Evolutionary conservation across 805 yeast genomes (phyloP), one percentile per base, ranked within the genome.

Genomic region (Starmerella bombicola): DNA sequence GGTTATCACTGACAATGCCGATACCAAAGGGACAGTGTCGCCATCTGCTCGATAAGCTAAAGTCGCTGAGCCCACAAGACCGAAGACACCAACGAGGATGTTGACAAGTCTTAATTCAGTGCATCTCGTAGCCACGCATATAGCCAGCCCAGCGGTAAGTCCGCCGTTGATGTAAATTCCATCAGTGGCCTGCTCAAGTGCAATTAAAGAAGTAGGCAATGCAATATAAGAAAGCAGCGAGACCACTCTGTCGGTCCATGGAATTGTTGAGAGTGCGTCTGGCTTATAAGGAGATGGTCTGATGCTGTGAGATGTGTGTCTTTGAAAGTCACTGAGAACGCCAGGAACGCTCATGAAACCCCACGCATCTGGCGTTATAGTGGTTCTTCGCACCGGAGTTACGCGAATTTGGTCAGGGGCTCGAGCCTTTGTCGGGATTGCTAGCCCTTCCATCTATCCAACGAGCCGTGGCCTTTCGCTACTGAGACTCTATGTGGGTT

Each of bases 261-360:
- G 25, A 10, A 38, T 33, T 22, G 38, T 9, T 19, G 24, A 32
- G 26, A 37, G 32, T 23, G n/a, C 29, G 8, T 33, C 22, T 28
- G 30, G 29, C 19, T 8, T 34, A 26, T 3, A 37, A 17, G 31
- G 16, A 3, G 30, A 13, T 25, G 36, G 33, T 7, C 40, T 33
- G 13, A 22, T 24, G 21, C 51, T 46, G 36, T 53, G 60, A 22
- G 61, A 55, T 1, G 63, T 56, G 45, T 60, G 63, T 15, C 62
- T 36, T 41, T 56, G 58, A 47, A 60, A 60, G 43, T 60, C 63
- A 9, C 53, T 52, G 28, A 60, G 52, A 50, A 60, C 51, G 7
- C 55, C 51, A 1, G 64, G 63, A 5, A 60, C 64, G 8, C 60
- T 54, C 40, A 46, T 58, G 25, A 60, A 46, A 13, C 64, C 64